Base-by-base conservation (phyloP, 495 filamentous ascomycete genomes). In the Aspergillus saccharolyticus region DNA sequence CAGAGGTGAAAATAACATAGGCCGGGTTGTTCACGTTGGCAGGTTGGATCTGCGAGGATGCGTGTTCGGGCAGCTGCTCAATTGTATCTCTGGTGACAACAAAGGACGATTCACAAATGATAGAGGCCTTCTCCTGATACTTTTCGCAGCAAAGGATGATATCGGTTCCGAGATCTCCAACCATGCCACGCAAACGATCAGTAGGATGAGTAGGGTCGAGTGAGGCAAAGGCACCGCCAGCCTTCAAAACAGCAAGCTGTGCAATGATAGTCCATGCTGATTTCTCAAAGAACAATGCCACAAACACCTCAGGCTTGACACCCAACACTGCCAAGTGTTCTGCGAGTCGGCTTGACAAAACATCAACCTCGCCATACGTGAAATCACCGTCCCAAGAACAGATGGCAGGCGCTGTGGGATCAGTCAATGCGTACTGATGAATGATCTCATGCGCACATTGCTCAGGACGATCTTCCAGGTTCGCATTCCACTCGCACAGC, bases 241-340 rank as follows among this genome's bases (percentile, higher is more conserved):
- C 80, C 59, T 81, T 83, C 7, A 81, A 67, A 17, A 87, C 74
- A 1, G 80, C 83, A 3, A 85, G 57, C 59, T 80, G 74, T 1
- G 80, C 67, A 24, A 86, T 70, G 6, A 81, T 57, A 14, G 75
- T 72, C 80, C 79, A 85, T 0, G 70, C 71, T 0, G 80, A 82
- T 60, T 84, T 85, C 28, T 84, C 80, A 22, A 85, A 84, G 43
- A 69, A 83, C 1, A 86, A 50, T 4, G 79, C 79, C 12, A 87
- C 79, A 16, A 80, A 65, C 0, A 60, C 60, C 48, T 79, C 77
- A 0, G 70, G 69, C 14, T 58, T 66, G 16, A 83, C 68, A 18
- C 81, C 82, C 4, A 80, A 57, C 18, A 64, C 43, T 10, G 67
- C 66, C 3, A 80, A 64, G 22, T 74, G 55, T 3, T 63, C 57